Evolutionary conservation across 768 basidiomycete species (phyloP).

Genomic region (Tubosaeta sp.): DNA sequence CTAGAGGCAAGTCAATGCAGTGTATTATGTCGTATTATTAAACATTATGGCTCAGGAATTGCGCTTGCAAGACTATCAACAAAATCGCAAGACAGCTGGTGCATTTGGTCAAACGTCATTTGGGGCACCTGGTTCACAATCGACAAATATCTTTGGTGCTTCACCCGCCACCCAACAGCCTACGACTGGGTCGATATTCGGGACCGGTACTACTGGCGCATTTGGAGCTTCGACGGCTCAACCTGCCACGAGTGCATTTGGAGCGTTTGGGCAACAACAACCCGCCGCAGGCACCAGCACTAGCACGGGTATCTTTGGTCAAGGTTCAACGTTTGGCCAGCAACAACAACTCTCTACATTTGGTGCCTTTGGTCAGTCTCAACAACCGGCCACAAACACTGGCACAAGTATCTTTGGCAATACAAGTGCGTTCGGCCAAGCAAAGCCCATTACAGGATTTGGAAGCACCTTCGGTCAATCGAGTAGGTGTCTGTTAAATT

Average conservation of each 20-base stretch:
- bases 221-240: conserved; percentile 27
- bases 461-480: conserved; percentile 24
- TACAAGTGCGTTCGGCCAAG: conserved; percentile 29
- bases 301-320: conserved; percentile 41
- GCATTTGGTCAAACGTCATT: conserved; percentile 52
- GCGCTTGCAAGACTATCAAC: conserved; percentile 69
- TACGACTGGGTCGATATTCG: conserved; percentile 30
- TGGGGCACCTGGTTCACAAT: conserved; percentile 22
- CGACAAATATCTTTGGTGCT: conserved; percentile 25
- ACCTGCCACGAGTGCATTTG: conserved; percentile 27
- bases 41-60: conserved; percentile 49
- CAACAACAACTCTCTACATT: conserved; percentile 39
- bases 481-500: conserved; percentile 10
- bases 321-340: conserved; percentile 38
- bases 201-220: conserved; percentile 15
- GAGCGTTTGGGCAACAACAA: conserved; percentile 35
- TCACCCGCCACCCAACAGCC: conserved; percentile 26
- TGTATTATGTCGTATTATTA: conserved; percentile 6
- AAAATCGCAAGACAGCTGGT: conserved; percentile 66
- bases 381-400: conserved; percentile 34
- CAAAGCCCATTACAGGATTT: conserved; percentile 31
- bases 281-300: conserved; percentile 29
- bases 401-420: conserved; percentile 31
- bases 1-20: conserved; percentile 51
- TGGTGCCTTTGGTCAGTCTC: conserved; percentile 48